These are phyloP conservation scores for Arxiozyma slooffiae DNA, from an alignment of 1,139 yeast species.

Conservation along the genomic window DNA sequence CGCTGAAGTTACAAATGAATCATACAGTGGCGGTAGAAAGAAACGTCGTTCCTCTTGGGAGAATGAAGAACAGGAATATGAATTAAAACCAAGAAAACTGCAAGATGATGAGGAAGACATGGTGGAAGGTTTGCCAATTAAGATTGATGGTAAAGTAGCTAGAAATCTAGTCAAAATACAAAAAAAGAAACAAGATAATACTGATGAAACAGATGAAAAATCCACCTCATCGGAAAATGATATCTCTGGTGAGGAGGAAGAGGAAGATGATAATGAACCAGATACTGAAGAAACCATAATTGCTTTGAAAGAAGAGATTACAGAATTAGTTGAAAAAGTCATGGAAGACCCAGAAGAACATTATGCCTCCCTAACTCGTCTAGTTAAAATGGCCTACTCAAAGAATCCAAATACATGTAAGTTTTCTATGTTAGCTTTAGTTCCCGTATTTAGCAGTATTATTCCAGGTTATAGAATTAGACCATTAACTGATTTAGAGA, in stretches of 20 bases:
- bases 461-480: slow-evolving; percentile 85
- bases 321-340: slow-evolving; percentile 65
- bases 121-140: slow-evolving; percentile 75
- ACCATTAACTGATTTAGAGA: slow-evolving; percentile 71
- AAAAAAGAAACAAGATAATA: slow-evolving; percentile 31
- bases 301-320: slow-evolving; percentile 71
- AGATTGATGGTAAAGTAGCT: slow-evolving; percentile 59
- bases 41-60: slow-evolving; percentile 34
- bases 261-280: slow-evolving; percentile 39
- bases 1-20: slow-evolving; percentile 18
- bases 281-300: slow-evolving; percentile 51
- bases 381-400: slow-evolving; percentile 63
- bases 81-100: slow-evolving; percentile 44
- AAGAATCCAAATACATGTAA: slow-evolving; percentile 61
- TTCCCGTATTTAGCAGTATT: slow-evolving; percentile 74
- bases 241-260: slow-evolving; percentile 6
- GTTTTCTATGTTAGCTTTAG: slow-evolving; percentile 65
- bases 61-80: slow-evolving; percentile 64
- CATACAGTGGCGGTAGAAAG: slow-evolving; percentile 12
- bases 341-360: slow-evolving; percentile 90
- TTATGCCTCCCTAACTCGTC: slow-evolving; percentile 52
- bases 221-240: background rate
- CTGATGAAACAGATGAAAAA: slow-evolving; percentile 26
- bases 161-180: slow-evolving; percentile 39
- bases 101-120: slow-evolving; percentile 34